phyloP scores from a whole-genome alignment of 164 flowering plant genomes.

The Magnolia officinalis region DNA sequence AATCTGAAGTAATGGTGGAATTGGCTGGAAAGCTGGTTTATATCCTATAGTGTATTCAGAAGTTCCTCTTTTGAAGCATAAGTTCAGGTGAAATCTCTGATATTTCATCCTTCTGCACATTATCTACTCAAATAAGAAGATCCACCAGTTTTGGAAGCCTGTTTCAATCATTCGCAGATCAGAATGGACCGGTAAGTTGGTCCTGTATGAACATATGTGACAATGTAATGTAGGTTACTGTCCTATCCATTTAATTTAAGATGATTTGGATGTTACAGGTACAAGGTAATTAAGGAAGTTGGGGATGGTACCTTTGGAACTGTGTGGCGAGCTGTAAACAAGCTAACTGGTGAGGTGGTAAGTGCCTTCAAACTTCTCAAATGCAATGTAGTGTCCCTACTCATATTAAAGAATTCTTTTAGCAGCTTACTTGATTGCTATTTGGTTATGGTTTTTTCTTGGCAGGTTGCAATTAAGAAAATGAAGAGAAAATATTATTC shows the following conservation, averaged over 20 bases:
- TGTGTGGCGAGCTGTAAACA: slow-evolving; percentile 93
- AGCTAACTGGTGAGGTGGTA: slow-evolving; percentile 92
- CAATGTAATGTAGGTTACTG: not conserved
- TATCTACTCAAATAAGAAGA: slow-evolving; percentile 33
- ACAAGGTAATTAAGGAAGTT: slow-evolving; percentile 90
- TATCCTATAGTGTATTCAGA: slow-evolving; percentile 16
- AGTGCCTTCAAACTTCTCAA: slow-evolving; percentile 16
- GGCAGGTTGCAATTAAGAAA: slow-evolving; percentile 90
- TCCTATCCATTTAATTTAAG: not conserved
- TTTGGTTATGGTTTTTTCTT: not conserved
- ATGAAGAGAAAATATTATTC: slow-evolving; percentile 95
- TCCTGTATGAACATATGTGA: not conserved
- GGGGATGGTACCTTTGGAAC: slow-evolving; percentile 98
- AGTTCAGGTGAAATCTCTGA: slow-evolving; percentile 15
- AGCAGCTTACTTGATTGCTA: not conserved
- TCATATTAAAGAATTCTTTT: not conserved
- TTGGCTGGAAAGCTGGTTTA: slow-evolving; percentile 26
- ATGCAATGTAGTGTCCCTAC: not conserved
- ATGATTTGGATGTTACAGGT: slow-evolving; percentile 39
- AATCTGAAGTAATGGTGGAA: slow-evolving; percentile 38
- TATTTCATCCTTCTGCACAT: slow-evolving; percentile 16
- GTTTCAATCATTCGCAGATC: slow-evolving; percentile 11
- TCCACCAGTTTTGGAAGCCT: slow-evolving; percentile 20
- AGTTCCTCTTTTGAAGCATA: slow-evolving; percentile 16
- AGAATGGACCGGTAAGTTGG: slow-evolving; percentile 78